Conservation (phyloP, 768 basidiomycete genomes). For the Xanthoconium purpureum region DNA sequence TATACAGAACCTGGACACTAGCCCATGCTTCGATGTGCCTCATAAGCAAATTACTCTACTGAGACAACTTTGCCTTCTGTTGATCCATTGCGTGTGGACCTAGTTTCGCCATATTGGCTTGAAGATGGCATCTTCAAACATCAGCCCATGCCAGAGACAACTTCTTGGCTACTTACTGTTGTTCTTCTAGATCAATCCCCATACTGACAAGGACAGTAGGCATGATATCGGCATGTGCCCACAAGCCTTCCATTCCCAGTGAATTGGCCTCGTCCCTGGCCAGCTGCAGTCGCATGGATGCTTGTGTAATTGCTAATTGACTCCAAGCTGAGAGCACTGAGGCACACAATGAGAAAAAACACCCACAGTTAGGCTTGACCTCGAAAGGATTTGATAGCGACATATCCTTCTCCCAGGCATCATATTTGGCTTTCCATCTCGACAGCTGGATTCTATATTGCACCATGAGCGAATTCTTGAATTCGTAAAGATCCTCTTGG, state of each 20-base stretch:
- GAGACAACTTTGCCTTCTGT: no score
- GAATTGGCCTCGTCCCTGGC: not conserved
- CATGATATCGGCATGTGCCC: not conserved
- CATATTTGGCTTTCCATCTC: not conserved
- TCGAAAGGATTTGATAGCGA: slow-evolving; percentile 11
- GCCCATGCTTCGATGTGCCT: not conserved
- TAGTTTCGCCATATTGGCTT: no score
- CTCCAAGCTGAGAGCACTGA: no score
- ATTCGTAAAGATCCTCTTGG: not conserved
- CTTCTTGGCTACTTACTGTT: no score
- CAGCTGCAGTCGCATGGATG: not conserved
- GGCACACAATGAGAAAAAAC: no score
- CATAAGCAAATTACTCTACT: no score
- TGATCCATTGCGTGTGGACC: no score
- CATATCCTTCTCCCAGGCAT: slow-evolving; percentile 8
- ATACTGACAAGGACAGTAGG: not conserved
- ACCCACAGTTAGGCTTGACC: no score
- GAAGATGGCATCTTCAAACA: no score
- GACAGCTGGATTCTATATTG: not conserved
- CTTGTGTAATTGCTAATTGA: not conserved
- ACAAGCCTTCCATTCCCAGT: no score
- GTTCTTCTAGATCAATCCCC: not conserved
- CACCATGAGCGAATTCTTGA: not conserved
- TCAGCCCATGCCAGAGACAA: no score
- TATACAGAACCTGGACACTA: not conserved